Evolutionary conservation across 306 rosid genomes (phyloP).

Genomic region (Acacia melanoxylon): DNA sequence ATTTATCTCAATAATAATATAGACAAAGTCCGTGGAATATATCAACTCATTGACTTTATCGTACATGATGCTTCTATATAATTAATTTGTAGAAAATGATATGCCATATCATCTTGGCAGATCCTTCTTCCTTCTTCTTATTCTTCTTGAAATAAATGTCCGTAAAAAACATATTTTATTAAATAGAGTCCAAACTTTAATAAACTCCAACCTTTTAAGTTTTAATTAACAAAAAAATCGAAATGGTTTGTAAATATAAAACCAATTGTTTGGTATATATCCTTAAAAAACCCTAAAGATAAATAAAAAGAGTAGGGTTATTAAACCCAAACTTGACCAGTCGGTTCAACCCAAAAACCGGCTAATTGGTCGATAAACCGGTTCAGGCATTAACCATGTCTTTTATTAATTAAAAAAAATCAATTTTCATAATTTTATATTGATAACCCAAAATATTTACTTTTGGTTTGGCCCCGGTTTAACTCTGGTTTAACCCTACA

Average conservation of each 20-base stretch:
- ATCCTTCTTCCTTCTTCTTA: background rate
- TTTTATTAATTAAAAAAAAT: no score
- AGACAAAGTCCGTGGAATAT: constrained; percentile 22
- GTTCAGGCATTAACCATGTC: no score
- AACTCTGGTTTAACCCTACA: no score
- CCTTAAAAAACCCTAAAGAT: no score
- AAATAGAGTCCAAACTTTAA: background rate
- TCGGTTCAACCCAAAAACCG: no score
- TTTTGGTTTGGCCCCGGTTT: no score
- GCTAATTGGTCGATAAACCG: no score
- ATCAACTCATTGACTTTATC: constrained; percentile 18
- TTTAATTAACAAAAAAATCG: background rate
- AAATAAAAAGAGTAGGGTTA: no score
- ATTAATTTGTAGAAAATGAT: background rate
- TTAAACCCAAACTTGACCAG: no score
- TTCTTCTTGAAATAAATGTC: background rate
- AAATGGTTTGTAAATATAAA: no score
- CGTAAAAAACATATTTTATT: background rate
- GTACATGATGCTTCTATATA: background rate
- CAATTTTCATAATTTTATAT: no score
- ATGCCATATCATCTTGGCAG: background rate
- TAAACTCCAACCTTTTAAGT: background rate
- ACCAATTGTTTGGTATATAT: background rate
- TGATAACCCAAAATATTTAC: no score
- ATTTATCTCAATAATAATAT: background rate